phyloP scores from a whole-genome alignment of 768 basidiomycete species.

The Hygrocybe coccinea region DNA sequence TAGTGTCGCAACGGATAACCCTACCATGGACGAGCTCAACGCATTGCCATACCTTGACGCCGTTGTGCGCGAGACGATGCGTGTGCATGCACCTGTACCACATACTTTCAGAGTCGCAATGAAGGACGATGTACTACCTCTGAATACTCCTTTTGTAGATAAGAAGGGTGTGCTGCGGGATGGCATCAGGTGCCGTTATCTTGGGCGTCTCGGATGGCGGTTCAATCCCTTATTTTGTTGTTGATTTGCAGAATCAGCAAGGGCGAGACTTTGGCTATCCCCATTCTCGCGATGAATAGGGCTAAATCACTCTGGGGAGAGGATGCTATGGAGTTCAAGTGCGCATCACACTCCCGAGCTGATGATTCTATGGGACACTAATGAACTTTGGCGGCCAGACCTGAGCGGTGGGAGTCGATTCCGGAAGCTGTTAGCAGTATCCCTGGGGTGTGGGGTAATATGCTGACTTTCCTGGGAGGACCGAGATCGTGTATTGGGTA shows the following conservation, averaged over 20 bases:
- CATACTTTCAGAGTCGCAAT: conserved; percentile 29
- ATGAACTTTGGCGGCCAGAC: conserved; percentile 27
- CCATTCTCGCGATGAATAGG: conserved; percentile 40
- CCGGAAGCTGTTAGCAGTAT: conserved; percentile 33
- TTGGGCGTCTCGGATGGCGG: neutral
- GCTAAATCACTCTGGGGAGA: conserved; percentile 45
- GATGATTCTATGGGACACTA: too few relatives aligned
- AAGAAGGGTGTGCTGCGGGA: conserved; percentile 27
- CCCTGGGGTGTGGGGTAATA: conserved; percentile 45
- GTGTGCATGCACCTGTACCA: conserved; percentile 38
- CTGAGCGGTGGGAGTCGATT: conserved; percentile 46
- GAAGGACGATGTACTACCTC: conserved; percentile 37
- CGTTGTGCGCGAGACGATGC: conserved; percentile 42
- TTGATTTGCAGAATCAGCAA: conserved; percentile 13
- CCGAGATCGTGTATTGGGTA: conserved; percentile 48
- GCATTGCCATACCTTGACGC: conserved; percentile 49
- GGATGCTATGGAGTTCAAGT: conserved; percentile 49
- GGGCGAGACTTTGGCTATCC: conserved; percentile 24
- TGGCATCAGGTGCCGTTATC: conserved; percentile 24
- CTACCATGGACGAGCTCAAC: conserved; percentile 49
- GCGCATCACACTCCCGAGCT: conserved; percentile 15
- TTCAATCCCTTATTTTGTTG: neutral
- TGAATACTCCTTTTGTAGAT: conserved; percentile 33
- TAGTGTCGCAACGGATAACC: conserved; percentile 34
- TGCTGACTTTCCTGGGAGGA: conserved; percentile 47